Evolutionary conservation across 1,139 yeast genomes (phyloP).

Genomic region (Magnusiomyces suaveolens): DNA sequence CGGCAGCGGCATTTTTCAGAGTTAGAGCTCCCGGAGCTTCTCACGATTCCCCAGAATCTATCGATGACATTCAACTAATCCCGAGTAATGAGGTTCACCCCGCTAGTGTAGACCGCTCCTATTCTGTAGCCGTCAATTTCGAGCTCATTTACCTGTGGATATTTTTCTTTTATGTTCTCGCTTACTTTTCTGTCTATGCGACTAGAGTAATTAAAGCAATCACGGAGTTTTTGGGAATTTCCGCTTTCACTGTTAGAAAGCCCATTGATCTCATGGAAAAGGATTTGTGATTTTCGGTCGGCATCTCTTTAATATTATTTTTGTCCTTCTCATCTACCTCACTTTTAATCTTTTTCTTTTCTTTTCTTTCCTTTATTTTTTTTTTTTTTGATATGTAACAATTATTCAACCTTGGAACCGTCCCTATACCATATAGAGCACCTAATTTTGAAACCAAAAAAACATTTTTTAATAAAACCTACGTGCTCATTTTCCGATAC

Average conservation of each 20-base stretch:
- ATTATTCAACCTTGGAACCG: too few relatives aligned
- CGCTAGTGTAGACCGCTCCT: not conserved
- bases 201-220: slow-evolving; percentile 31
- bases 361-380: too few relatives aligned
- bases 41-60: not conserved
- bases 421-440: too few relatives aligned
- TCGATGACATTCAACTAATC: not conserved
- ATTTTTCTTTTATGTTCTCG: slow-evolving; percentile 23
- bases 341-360: too few relatives aligned
- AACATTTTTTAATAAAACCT: too few relatives aligned
- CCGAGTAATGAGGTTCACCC: not conserved
- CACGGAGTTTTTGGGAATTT: slow-evolving; percentile 33
- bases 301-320: too few relatives aligned
- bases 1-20: not conserved
- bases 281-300: too few relatives aligned
- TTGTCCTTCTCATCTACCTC: too few relatives aligned
- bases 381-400: too few relatives aligned
- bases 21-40: not conserved
- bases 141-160: slow-evolving; percentile 32
- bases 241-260: slow-evolving; percentile 31
- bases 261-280: slow-evolving; percentile 3
- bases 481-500: too few relatives aligned
- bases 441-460: too few relatives aligned
- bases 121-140: slow-evolving; percentile 18
- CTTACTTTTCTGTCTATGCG: slow-evolving; percentile 32